A percentile compares a stretch with the other conserved stretches of the same genome.
These are phyloP conservation scores for Pestalotiopsis sp. DNA, from an alignment of 2,329 filamentous ascomycete genomes.

Conservation along the genomic window DNA sequence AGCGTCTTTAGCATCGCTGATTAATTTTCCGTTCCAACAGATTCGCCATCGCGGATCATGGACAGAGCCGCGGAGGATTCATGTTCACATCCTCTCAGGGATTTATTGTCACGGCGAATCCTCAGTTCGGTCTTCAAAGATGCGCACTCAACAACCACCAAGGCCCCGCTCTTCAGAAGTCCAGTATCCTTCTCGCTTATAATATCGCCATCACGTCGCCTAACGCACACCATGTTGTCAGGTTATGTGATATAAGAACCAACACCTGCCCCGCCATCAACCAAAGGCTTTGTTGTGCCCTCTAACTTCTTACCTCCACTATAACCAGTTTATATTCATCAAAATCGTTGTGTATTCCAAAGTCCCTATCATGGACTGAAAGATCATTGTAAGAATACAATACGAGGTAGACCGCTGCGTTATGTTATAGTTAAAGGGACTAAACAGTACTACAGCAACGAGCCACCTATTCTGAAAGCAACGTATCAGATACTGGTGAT, in stretches of 20 bases:
- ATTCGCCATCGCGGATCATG: no score
- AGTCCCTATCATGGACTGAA: background rate
- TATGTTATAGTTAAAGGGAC: background rate
- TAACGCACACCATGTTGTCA: background rate
- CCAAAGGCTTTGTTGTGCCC: background rate
- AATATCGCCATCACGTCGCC: background rate
- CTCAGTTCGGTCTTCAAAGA: background rate
- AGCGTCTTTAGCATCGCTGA: no score
- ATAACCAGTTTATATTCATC: background rate
- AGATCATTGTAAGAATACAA: background rate
- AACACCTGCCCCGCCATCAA: background rate
- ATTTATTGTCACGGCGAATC: background rate
- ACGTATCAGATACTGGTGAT: background rate
- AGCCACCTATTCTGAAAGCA: constrained; percentile 2
- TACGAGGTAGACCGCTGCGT: no score
- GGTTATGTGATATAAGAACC: background rate
- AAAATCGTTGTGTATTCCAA: background rate
- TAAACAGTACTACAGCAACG: background rate
- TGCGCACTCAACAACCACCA: background rate
- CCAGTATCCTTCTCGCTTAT: background rate
- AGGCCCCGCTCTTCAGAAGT: background rate
- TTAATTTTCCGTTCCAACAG: no score
- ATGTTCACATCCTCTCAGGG: background rate
- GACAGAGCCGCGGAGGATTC: background rate
- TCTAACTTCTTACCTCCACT: background rate